These are phyloP conservation scores for Myriosclerotinia curreyana DNA, from an alignment of 2,329 filamentous ascomycete species.

Conservation along the genomic window DNA sequence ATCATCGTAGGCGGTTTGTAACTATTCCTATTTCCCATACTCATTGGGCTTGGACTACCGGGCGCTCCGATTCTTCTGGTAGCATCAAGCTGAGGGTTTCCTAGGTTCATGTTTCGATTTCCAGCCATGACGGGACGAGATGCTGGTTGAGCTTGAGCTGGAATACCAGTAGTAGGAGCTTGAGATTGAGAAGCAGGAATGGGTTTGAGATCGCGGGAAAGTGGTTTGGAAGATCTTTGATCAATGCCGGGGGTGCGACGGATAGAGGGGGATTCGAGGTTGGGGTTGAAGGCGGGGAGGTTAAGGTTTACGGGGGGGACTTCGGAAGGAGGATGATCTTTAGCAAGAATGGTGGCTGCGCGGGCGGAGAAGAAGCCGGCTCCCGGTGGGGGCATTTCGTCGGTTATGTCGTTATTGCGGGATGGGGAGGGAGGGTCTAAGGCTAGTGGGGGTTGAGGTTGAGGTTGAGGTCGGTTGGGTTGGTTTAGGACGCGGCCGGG, in stretches of 20 bases:
- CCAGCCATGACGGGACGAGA: not conserved
- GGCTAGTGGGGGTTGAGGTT: slow-evolving; percentile 2
- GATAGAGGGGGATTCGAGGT: slow-evolving; percentile 77
- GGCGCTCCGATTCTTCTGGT: slow-evolving; percentile 59
- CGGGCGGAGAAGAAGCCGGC: slow-evolving; percentile 68
- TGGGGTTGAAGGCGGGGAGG: slow-evolving; percentile 65
- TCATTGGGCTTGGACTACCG: slow-evolving; percentile 48
- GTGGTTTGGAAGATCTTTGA: slow-evolving; percentile 69
- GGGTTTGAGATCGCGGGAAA: slow-evolving; percentile 57
- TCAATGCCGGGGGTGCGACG: slow-evolving; percentile 86
- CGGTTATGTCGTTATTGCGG: slow-evolving; percentile 24
- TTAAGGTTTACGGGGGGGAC: slow-evolving; percentile 44
- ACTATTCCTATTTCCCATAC: slow-evolving; percentile 53
- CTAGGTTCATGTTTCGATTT: slow-evolving; percentile 3
- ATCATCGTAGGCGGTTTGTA: slow-evolving; percentile 60
- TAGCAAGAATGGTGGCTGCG: slow-evolving; percentile 56
- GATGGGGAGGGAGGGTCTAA: slow-evolving; percentile 31
- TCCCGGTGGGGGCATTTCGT: slow-evolving; percentile 32
- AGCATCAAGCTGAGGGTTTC: slow-evolving; percentile 41
- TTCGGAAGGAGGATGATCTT: slow-evolving; percentile 35
- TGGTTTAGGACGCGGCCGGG: slow-evolving; percentile 37
- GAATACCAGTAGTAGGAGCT: slow-evolving; percentile 22
- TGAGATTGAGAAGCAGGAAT: slow-evolving; percentile 42
- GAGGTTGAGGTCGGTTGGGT: slow-evolving; percentile 33
- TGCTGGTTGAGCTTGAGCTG: slow-evolving; percentile 37